Conservation (phyloP, 1,284 basidiomycete genomes). For the Boletus semigastroideus region DNA sequence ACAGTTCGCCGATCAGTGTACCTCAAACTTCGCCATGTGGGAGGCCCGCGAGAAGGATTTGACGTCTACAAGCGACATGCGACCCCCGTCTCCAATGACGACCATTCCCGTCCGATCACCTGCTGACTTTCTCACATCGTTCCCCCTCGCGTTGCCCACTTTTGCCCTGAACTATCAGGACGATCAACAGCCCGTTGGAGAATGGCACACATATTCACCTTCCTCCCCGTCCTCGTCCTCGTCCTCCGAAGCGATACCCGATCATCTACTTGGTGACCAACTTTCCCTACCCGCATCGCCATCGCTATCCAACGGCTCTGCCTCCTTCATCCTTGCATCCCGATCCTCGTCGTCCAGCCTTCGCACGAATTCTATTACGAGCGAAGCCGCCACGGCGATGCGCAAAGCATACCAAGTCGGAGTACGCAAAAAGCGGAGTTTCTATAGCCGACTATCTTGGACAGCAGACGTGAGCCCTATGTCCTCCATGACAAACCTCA, state of each 20-base stretch:
- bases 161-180: constrained; percentile 29
- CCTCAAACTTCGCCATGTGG: constrained; percentile 68
- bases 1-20: constrained; percentile 61
- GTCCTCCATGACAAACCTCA: constrained; percentile 25
- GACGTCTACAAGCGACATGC: constrained; percentile 16
- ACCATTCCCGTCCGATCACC: constrained; percentile 39
- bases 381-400: constrained; percentile 45
- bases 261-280: constrained; percentile 19
- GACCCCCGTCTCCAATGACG: constrained; percentile 4
- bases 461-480: constrained; percentile 33
- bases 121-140: constrained; percentile 55
- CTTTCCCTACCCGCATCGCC: constrained; percentile 34
- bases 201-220: constrained; percentile 30
- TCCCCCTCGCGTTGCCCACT: constrained; percentile 59
- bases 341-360: constrained; percentile 34
- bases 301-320: constrained; percentile 30
- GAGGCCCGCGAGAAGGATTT: constrained; percentile 49
- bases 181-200: constrained; percentile 26
- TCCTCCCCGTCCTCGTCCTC: constrained; percentile 33
- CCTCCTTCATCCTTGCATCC: constrained; percentile 28
- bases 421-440: constrained; percentile 54
- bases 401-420: constrained; percentile 57
- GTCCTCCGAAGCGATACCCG: constrained; percentile 30
- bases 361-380: constrained; percentile 25
- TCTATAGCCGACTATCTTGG: constrained; percentile 58